Percentiles rank a stretch among this genome's conserved stretches.
phyloP scores from a whole-genome alignment of 441 rosid genomes.

The Eruca vesicaria region DNA sequence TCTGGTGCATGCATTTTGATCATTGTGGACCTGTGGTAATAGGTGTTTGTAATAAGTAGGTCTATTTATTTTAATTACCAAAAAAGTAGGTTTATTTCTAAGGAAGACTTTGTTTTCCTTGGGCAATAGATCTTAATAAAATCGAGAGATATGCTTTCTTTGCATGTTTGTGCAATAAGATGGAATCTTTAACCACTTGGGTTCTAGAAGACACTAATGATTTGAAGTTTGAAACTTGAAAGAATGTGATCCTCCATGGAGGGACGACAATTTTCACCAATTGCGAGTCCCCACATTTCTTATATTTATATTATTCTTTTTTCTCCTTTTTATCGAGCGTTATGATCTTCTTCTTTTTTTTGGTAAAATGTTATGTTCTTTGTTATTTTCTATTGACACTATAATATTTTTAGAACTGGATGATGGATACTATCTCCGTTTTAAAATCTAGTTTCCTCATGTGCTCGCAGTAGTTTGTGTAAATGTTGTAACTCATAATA shows the following conservation, averaged over 20 bases:
- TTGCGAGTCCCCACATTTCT: slow-evolving; percentile 33
- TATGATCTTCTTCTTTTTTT: not conserved
- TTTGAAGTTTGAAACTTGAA: slow-evolving; percentile 38
- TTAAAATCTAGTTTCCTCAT: no score
- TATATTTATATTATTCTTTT: slow-evolving; percentile 28
- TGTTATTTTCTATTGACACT: no score
- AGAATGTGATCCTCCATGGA: slow-evolving; percentile 35
- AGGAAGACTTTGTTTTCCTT: no score
- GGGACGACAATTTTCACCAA: slow-evolving; percentile 35
- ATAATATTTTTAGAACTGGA: not conserved
- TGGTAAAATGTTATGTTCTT: no score
- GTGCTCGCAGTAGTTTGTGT: slow-evolving; percentile 12
- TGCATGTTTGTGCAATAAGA: slow-evolving; percentile 21
- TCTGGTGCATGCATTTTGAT: not conserved
- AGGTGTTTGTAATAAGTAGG: not conserved
- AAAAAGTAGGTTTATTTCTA: no score
- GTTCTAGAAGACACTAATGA: slow-evolving; percentile 37
- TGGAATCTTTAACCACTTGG: slow-evolving; percentile 37
- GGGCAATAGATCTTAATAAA: not conserved
- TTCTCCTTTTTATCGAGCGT: not conserved
- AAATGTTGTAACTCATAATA: slow-evolving; percentile 14
- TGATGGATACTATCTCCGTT: slow-evolving; percentile 24
- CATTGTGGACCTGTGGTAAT: no score
- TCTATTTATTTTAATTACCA: no score
- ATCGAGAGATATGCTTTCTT: slow-evolving; percentile 12